These are phyloP conservation scores for Exophiala alcalophila DNA, from an alignment of 2,329 filamentous ascomycete species.

Conservation along the genomic window DNA sequence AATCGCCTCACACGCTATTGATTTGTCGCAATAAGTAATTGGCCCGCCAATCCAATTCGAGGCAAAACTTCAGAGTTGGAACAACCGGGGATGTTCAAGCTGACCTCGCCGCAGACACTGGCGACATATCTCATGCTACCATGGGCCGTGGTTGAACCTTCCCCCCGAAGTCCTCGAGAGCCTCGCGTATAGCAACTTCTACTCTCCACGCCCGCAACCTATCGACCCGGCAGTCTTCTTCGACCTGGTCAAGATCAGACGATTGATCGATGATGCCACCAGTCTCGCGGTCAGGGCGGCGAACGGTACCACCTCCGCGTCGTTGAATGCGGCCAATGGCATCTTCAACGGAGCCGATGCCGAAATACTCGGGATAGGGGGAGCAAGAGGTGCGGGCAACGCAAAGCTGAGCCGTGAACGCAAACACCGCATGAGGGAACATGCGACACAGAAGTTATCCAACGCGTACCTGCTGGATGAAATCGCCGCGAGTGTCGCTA, in stretches of 20 bases:
- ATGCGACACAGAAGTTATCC: conserved; percentile 73
- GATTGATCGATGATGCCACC: conserved; percentile 75
- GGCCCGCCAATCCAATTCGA: conserved; percentile 11
- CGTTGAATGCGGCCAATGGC: conserved; percentile 52
- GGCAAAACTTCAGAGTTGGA: neutral
- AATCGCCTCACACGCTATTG: conserved; percentile 51
- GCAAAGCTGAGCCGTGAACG: conserved; percentile 71
- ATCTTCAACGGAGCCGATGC: conserved; percentile 48
- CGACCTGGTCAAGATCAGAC: conserved; percentile 78
- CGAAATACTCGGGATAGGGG: conserved; percentile 57
- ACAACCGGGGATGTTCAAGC: neutral
- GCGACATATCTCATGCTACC: conserved; percentile 79
- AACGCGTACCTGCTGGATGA: conserved; percentile 78
- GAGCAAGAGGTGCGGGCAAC: conserved; percentile 54
- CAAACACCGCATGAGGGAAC: conserved; percentile 74
- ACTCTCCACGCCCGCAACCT: conserved; percentile 69
- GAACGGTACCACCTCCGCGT: conserved; percentile 66
- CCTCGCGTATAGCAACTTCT: conserved; percentile 76
- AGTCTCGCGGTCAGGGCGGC: conserved; percentile 73
- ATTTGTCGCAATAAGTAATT: conserved; percentile 67
- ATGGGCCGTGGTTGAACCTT: conserved; percentile 79
- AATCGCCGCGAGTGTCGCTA: conserved; percentile 76
- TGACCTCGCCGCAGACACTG: conserved; percentile 61
- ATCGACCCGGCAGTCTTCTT: conserved; percentile 79
- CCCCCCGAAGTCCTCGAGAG: conserved; percentile 75